A percentile compares a stretch with the other conserved stretches of the same genome.
These are phyloP conservation scores for Aegle marmelos DNA, from an alignment of 345 rosid species.

Conservation along the genomic window DNA sequence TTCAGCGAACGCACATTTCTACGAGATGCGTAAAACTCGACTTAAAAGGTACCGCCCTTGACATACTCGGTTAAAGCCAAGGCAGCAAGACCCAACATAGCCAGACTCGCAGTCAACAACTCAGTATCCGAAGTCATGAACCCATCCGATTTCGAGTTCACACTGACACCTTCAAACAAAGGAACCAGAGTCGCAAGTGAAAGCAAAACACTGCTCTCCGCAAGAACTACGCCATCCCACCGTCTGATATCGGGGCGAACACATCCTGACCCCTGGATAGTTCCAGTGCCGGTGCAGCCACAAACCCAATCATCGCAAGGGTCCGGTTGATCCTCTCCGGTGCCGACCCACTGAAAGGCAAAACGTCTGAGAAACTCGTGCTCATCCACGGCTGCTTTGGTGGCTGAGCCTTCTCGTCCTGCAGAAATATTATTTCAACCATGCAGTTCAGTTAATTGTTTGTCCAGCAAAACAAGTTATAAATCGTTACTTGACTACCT, in stretches of 20 bases:
- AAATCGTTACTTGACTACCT: slow-evolving; percentile 24
- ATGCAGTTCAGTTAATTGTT: background rate
- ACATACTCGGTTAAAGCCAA: slow-evolving; percentile 72
- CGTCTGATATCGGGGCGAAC: slow-evolving; percentile 54
- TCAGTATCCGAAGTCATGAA: slow-evolving; percentile 82
- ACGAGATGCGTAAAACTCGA: background rate
- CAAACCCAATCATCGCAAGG: slow-evolving; percentile 87
- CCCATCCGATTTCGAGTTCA: slow-evolving; percentile 46
- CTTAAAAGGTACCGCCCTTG: slow-evolving; percentile 57
- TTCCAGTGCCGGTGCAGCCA: slow-evolving; percentile 65
- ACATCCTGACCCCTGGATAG: slow-evolving; percentile 64
- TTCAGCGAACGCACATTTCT: too few species aligned
- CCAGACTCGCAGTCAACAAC: slow-evolving; percentile 79
- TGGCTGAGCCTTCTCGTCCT: background rate
- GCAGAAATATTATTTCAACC: background rate
- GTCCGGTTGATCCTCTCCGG: slow-evolving; percentile 92
- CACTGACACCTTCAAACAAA: slow-evolving; percentile 52
- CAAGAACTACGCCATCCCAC: slow-evolving; percentile 59
- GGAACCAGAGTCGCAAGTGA: slow-evolving; percentile 70
- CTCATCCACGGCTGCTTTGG: slow-evolving; percentile 43
- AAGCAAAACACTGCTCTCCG: slow-evolving; percentile 54
- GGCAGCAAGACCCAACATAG: slow-evolving; percentile 79
- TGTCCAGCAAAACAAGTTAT: background rate
- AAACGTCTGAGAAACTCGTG: slow-evolving; percentile 52
- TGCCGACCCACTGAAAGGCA: slow-evolving; percentile 82